Evolutionary conservation across 805 yeast genomes (phyloP).

Genomic region (Dipodascus geniculatus): DNA sequence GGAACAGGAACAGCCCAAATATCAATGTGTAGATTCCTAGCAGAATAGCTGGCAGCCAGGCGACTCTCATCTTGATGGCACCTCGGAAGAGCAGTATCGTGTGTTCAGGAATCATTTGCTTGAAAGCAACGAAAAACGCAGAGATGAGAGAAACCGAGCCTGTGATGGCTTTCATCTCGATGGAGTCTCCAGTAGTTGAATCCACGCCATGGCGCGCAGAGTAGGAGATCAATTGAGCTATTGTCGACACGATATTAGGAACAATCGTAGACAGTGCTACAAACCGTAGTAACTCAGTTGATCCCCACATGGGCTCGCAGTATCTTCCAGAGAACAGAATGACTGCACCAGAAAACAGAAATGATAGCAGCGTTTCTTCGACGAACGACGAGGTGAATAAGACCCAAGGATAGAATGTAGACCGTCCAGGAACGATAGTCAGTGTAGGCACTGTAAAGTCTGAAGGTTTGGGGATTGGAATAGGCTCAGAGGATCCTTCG

Average conservation of each 20-base stretch:
- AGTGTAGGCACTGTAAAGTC: slow-evolving; percentile 38
- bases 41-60: slow-evolving; percentile 32
- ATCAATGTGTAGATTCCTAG: slow-evolving; percentile 9
- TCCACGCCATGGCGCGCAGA: background rate
- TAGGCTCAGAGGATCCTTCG: slow-evolving; percentile 9
- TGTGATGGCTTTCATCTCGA: slow-evolving; percentile 33
- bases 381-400: slow-evolving; percentile 36
- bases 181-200: background rate
- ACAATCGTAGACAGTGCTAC: slow-evolving; percentile 27
- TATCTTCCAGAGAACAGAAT: slow-evolving; percentile 47
- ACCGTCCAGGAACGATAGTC: slow-evolving; percentile 37
- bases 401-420: slow-evolving; percentile 33
- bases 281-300: slow-evolving; percentile 39
- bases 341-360: slow-evolving; percentile 28
- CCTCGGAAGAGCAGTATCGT: slow-evolving; percentile 38
- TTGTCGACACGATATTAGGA: slow-evolving; percentile 28
- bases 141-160: slow-evolving; percentile 42
- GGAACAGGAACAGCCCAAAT: slow-evolving; percentile 3
- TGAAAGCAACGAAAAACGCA: slow-evolving; percentile 50
- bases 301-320: slow-evolving; percentile 56
- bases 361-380: slow-evolving; percentile 33
- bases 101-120: slow-evolving; percentile 55
- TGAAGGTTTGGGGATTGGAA: slow-evolving; percentile 31
- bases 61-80: slow-evolving; percentile 30
- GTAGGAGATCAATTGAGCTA: slow-evolving; percentile 8